Percentiles rank a stretch among this genome's conserved stretches.
Conservation (phyloP, 83 land plant genomes). For the Picea abies region DNA sequence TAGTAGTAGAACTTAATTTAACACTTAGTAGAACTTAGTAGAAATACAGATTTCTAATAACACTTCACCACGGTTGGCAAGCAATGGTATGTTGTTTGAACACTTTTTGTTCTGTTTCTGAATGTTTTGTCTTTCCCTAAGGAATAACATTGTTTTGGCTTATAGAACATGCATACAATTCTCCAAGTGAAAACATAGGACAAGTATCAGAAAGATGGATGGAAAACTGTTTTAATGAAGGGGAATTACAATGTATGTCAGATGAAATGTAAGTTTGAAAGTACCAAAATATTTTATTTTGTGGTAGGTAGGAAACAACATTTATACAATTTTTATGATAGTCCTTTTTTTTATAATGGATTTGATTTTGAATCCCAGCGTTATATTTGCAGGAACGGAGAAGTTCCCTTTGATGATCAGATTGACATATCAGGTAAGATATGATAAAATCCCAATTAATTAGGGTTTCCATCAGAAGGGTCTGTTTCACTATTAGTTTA, state of each 20-base stretch:
- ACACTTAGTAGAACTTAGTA: too few relatives aligned
- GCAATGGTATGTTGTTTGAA: neutral
- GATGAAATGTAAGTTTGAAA: neutral
- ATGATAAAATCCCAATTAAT: neutral
- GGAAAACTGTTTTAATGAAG: too few relatives aligned
- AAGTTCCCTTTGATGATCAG: neutral
- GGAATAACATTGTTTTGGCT: neutral
- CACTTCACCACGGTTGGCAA: neutral
- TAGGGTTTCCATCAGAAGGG: too few relatives aligned
- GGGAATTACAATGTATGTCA: too few relatives aligned
- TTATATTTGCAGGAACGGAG: slow-evolving; percentile 7
- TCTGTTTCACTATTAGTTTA: too few relatives aligned
- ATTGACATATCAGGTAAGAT: slow-evolving; percentile 13
- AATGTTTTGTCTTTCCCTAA: neutral
- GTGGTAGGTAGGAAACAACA: neutral
- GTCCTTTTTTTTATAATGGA: neutral
- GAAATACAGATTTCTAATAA: neutral
- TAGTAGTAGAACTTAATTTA: too few relatives aligned
- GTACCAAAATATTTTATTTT: neutral
- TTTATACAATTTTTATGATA: neutral
- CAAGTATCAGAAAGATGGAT: too few relatives aligned
- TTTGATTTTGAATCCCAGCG: neutral
- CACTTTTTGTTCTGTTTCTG: neutral
- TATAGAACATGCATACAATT: slow-evolving; percentile 4
- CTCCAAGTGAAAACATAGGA: too few relatives aligned